Evolutionary conservation across 208 protist genomes (phyloP).

Genomic region (Leishmania gerbilli): DNA sequence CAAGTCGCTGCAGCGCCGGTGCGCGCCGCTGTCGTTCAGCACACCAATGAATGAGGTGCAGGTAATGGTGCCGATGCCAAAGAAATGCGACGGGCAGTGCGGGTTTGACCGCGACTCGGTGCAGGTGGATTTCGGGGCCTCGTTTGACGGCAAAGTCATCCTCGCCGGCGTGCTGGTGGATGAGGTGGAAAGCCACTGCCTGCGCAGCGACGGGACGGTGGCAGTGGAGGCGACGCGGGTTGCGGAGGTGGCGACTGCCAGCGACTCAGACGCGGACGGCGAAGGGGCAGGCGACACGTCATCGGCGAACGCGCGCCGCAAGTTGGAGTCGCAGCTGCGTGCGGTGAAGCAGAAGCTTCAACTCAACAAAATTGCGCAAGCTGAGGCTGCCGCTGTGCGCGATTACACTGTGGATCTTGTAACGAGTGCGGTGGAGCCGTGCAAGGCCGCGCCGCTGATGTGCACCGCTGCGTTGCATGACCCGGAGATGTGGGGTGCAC

Average conservation of each 20-base stretch:
- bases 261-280: constrained; percentile 21
- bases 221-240: constrained; percentile 14
- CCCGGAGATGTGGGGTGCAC: constrained; percentile 17
- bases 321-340: constrained; percentile 25
- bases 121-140: constrained; percentile 29
- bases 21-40: constrained; percentile 27
- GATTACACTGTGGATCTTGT: constrained; percentile 14
- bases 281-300: not conserved
- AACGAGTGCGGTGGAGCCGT: constrained; percentile 7
- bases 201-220: constrained; percentile 32
- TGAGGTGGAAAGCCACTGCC: constrained; percentile 17
- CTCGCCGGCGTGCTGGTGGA: constrained; percentile 27
- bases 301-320: constrained; percentile 15
- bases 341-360: constrained; percentile 17
- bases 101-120: constrained; percentile 29
- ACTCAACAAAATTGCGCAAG: constrained; percentile 21
- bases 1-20: constrained; percentile 29
- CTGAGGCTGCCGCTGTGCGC: constrained; percentile 12
- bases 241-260: constrained; percentile 18
- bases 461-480: constrained; percentile 14
- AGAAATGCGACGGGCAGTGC: not conserved
- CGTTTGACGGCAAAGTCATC: constrained; percentile 22
- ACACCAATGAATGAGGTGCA: constrained; percentile 26
- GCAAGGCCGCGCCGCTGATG: constrained; percentile 6
- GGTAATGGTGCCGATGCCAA: constrained; percentile 33